Percentiles rank a stretch among this genome's conserved stretches.
These are phyloP conservation scores for Emericellopsis atlantica DNA, from an alignment of 2,329 filamentous ascomycete species.

Conservation along the genomic window DNA sequence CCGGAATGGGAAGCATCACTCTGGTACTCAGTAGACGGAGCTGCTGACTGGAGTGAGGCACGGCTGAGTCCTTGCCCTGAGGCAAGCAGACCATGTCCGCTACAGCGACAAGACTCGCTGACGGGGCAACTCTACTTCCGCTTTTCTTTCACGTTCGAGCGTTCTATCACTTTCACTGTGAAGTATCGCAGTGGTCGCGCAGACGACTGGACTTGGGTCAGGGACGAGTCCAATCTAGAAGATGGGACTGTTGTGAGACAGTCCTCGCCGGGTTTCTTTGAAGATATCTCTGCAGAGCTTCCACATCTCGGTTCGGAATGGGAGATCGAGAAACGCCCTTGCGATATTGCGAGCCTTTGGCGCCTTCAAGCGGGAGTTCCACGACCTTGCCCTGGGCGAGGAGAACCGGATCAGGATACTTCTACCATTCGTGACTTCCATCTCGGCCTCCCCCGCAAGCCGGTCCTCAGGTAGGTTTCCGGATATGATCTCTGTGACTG, in stretches of 20 bases:
- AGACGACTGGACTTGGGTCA: constrained; percentile 57
- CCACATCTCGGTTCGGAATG: constrained; percentile 43
- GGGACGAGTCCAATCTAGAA: constrained; percentile 46
- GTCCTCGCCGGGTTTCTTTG: constrained; percentile 11
- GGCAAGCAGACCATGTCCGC: too few relatives aligned
- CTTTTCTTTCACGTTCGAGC: constrained; percentile 30
- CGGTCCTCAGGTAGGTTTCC: constrained; percentile 34
- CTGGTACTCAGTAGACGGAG: constrained; percentile 52
- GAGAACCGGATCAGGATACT: constrained; percentile 31
- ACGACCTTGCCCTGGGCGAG: constrained; percentile 16
- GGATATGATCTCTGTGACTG: too few relatives aligned
- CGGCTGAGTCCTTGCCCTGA: constrained; percentile 10
- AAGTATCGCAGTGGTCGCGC: constrained; percentile 46
- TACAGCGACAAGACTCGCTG: constrained; percentile 3
- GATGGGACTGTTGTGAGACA: constrained; percentile 44
- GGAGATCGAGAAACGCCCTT: constrained; percentile 17
- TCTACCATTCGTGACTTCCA: constrained; percentile 44
- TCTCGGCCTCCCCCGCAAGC: constrained; percentile 51
- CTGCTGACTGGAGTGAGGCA: constrained; percentile 42
- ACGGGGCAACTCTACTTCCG: constrained; percentile 38
- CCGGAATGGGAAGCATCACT: constrained; percentile 60
- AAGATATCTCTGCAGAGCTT: constrained; percentile 43
- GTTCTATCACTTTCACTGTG: constrained; percentile 52
- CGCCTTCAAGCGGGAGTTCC: constrained; percentile 45
- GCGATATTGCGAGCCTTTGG: constrained; percentile 37